Percentiles rank a stretch among this genome's conserved stretches.
Evolutionary conservation across 352 stramenopile species (phyloP).

Genomic region (Globisporangium emineosum): DNA sequence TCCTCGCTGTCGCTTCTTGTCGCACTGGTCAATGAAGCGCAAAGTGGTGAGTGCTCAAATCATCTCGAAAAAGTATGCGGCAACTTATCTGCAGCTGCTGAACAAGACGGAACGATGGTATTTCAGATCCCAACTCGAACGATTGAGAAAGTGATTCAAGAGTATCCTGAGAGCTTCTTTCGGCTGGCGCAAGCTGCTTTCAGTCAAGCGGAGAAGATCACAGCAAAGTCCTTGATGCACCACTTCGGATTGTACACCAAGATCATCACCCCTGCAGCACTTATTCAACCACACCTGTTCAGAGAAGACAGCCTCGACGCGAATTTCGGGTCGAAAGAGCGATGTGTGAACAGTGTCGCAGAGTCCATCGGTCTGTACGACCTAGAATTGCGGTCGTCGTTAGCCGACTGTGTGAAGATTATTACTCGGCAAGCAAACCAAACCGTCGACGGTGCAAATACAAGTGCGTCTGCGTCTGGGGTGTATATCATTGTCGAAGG

Average conservation of each 20-base stretch:
- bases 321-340: slow-evolving; percentile 13
- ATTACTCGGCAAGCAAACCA: slow-evolving; percentile 28
- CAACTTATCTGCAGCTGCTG: slow-evolving; percentile 44
- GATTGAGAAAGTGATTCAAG: slow-evolving; percentile 47
- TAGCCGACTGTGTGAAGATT: slow-evolving; percentile 32
- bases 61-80: slow-evolving; percentile 52
- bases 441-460: slow-evolving; percentile 17
- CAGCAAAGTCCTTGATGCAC: slow-evolving; percentile 70
- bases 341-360: slow-evolving; percentile 34
- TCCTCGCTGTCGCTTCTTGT: slow-evolving; percentile 70
- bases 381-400: slow-evolving; percentile 25
- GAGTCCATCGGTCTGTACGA: slow-evolving; percentile 51
- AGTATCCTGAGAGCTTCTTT: slow-evolving; percentile 71
- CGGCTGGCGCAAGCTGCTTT: slow-evolving; percentile 68
- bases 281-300: slow-evolving; percentile 31
- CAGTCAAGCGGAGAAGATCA: slow-evolving; percentile 84
- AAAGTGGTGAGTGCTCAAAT: slow-evolving; percentile 21
- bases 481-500: slow-evolving; percentile 68
- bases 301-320: slow-evolving; percentile 11
- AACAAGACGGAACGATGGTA: slow-evolving; percentile 48
- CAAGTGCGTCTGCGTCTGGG: slow-evolving; percentile 12
- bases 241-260: slow-evolving; percentile 67
- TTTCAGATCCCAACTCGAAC: slow-evolving; percentile 59
- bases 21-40: slow-evolving; percentile 42
- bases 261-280: slow-evolving; percentile 31